A percentile compares a stretch with the other conserved stretches of the same genome.
Evolutionary conservation across 306 rosid species (phyloP).

Genomic region (Lupinus albus): DNA sequence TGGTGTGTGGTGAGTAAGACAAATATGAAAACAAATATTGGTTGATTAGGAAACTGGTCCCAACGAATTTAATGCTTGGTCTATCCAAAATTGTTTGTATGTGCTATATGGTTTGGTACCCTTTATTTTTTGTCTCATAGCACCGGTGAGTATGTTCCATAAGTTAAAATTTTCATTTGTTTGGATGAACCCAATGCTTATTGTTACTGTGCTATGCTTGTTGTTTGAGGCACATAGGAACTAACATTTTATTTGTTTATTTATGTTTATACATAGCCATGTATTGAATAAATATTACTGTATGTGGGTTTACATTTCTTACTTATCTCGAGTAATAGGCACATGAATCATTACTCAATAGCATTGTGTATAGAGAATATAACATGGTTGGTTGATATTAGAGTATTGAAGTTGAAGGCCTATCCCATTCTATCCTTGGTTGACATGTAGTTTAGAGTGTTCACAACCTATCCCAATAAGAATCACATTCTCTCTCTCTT

Average conservation of each 20-base stretch:
- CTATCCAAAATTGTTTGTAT: slow-evolving; percentile 21
- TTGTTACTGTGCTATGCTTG: slow-evolving; percentile 43
- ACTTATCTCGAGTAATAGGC: too few relatives aligned
- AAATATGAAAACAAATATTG: slow-evolving; percentile 38
- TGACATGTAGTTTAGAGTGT: too few relatives aligned
- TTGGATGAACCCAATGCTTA: slow-evolving; percentile 52
- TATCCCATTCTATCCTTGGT: too few relatives aligned
- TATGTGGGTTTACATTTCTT: not conserved
- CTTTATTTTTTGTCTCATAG: not conserved
- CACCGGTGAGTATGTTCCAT: slow-evolving; percentile 9
- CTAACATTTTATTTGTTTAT: not conserved
- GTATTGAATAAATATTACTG: not conserved
- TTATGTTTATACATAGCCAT: not conserved
- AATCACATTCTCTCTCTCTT: too few relatives aligned
- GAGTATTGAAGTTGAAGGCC: too few relatives aligned
- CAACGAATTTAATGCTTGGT: slow-evolving; percentile 41
- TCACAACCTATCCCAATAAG: too few relatives aligned
- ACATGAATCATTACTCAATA: too few relatives aligned
- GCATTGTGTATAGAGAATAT: too few relatives aligned
- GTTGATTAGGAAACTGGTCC: slow-evolving; percentile 43
- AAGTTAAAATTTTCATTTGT: slow-evolving; percentile 18
- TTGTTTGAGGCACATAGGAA: not conserved
- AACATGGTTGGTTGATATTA: too few relatives aligned
- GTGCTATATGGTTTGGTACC: not conserved
- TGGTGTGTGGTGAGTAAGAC: slow-evolving; percentile 41